Evolutionary conservation across 202 grass and related monocot genomes (phyloP).

Genomic region (Zizania palustris): DNA sequence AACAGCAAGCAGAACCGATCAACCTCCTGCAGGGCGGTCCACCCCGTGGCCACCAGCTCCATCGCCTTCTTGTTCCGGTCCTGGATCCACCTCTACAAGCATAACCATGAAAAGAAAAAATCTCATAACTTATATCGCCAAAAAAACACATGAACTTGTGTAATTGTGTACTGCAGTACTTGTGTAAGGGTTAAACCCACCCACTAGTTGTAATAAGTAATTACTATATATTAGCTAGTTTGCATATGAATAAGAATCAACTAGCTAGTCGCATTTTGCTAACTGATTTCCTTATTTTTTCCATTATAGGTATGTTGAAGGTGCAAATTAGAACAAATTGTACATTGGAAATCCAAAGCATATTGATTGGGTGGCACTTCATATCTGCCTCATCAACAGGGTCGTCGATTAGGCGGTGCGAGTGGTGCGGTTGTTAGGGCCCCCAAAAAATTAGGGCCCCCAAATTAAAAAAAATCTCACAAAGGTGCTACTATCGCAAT

Average conservation of each 20-base stretch:
- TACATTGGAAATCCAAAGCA: conserved; percentile 70
- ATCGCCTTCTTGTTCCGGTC: conserved; percentile 88
- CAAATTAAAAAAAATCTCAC: too few species aligned
- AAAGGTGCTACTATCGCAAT: too few species aligned
- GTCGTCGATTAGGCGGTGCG: too few species aligned
- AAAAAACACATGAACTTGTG: background rate
- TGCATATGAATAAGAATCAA: background rate
- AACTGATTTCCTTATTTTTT: background rate
- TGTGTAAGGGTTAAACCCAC: background rate
- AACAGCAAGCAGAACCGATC: too few species aligned
- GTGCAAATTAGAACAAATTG: background rate
- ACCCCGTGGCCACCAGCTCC: conserved; percentile 86
- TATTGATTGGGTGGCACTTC: conserved; percentile 69
- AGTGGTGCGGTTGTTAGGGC: too few species aligned
- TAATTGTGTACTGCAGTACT: background rate
- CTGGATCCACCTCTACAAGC: conserved; percentile 72
- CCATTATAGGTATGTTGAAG: background rate
- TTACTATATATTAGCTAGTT: background rate
- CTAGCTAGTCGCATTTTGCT: background rate
- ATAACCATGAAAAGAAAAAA: background rate
- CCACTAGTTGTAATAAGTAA: background rate
- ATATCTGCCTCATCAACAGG: too few species aligned
- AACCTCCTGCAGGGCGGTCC: conserved; percentile 91
- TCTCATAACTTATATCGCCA: background rate
- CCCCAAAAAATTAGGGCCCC: too few species aligned